Evolutionary conservation across 2,329 filamentous ascomycete genomes (phyloP), one percentile per base, ranked within the genome.

Genomic region (Arthroderma uncinatum): DNA sequence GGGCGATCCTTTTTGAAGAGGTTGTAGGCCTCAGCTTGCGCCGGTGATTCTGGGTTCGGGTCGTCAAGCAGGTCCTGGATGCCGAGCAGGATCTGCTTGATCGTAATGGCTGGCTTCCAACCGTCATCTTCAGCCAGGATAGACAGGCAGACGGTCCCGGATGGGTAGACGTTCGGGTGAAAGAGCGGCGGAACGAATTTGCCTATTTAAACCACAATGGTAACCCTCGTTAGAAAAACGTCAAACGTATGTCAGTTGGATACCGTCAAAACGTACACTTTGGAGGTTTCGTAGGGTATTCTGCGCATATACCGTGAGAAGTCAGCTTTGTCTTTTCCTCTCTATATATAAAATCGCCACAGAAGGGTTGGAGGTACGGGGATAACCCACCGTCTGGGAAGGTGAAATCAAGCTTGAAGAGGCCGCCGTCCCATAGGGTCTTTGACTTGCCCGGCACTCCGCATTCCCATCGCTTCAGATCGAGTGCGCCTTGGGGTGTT

Each of bases 41-140:
- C 93, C 0, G 93, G 93, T 1, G 90, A 95, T 54, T 98, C 93
- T 2, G 92, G 93, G 69, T 98, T 98, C 14, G 94, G 93, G 66
- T 96, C 92, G 71, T 98, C 86, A 40, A 98, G 83, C 1, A 98
- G 82, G 66, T 95, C 92, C 73, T 98, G 93, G 58, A 98, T 95
- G 53, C 93, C 93, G 1, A 97, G 80, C 4, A 97, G 81, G 62
- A 98, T 97, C 74, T 97, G 90, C 75, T 96, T 97, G 71, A 98
- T 89, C 0, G 93, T 98, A 67, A 98, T 98, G 5, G 93, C 92
- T 0, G 93, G 94, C 73, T 95, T 94, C 93, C 94, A 98, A 5
- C 88, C 91, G 71, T 98, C 93, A 66, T 98, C 93, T 72, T 98
- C 94, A 74, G 97, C 98, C 63, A 98, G 76, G 64, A 98, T 98